Percentiles rank a stretch among this genome's conserved stretches.
Conservation (phyloP, 495 filamentous ascomycete species). For the Penicillium roqueforti region DNA sequence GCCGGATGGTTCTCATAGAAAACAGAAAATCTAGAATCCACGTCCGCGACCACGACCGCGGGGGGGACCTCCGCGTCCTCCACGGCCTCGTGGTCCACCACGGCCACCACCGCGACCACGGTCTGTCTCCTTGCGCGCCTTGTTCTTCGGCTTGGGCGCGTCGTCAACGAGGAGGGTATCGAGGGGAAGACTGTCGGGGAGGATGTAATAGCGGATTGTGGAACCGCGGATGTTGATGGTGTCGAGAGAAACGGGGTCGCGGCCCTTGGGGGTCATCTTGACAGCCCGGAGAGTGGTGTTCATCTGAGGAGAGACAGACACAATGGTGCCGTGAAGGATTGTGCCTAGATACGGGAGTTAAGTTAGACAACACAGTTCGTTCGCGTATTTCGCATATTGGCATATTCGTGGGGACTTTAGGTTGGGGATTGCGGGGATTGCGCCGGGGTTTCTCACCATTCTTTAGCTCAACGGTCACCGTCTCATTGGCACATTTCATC, state of each 20-base stretch:
- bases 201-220: constrained; percentile 89
- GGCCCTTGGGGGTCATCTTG: constrained; percentile 86
- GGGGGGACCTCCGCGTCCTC: constrained; percentile 59
- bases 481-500: constrained; percentile 98
- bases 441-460: constrained; percentile 62
- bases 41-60: constrained; percentile 59
- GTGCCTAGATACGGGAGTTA: constrained; percentile 56
- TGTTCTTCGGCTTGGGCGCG: constrained; percentile 97
- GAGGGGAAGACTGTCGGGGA: constrained; percentile 89
- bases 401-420: not conserved
- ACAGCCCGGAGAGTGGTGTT: constrained; percentile 90
- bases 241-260: constrained; percentile 81
- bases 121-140: constrained; percentile 90
- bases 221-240: constrained; percentile 95
- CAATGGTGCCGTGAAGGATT: constrained; percentile 92
- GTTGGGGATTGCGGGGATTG: not conserved
- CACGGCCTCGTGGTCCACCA: constrained; percentile 51
- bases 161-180: constrained; percentile 95
- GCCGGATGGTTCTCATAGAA: constrained; percentile 21
- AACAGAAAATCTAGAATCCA: constrained; percentile 43
- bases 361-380: constrained; percentile 5
- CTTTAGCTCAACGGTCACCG: constrained; percentile 95
- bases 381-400: constrained; percentile 8
- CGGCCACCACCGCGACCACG: constrained; percentile 60
- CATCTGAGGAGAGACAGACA: constrained; percentile 93